phyloP scores from a whole-genome alignment of 805 yeast species.

The Sporopachydermia lactativora region DNA sequence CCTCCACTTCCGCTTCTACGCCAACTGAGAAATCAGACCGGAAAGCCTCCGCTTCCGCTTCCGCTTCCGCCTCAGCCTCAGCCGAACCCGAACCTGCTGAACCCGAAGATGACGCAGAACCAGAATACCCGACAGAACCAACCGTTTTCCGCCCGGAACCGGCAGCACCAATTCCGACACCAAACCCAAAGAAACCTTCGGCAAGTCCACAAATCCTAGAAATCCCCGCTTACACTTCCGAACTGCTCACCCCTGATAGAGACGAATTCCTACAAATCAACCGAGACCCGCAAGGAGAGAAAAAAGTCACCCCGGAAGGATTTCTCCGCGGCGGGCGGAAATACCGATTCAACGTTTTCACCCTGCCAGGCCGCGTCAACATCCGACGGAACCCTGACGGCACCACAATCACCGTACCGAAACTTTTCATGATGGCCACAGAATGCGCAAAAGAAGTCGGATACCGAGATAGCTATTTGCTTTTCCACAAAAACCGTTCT shows the following conservation, averaged over 20 bases:
- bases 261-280: background rate
- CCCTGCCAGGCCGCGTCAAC: constrained; percentile 24
- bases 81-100: background rate
- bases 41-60: too few relatives aligned
- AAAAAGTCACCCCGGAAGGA: constrained; percentile 28
- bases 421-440: constrained; percentile 26
- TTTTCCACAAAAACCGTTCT: constrained; percentile 28
- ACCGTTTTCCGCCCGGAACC: background rate
- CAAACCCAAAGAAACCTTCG: background rate
- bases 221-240: background rate
- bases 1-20: too few relatives aligned
- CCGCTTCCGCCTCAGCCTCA: too few relatives aligned
- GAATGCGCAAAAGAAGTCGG: constrained; percentile 27
- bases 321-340: constrained; percentile 23
- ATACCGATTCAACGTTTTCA: constrained; percentile 26
- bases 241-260: background rate
- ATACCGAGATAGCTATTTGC: constrained; percentile 36
- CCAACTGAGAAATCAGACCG: too few relatives aligned
- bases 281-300: constrained; percentile 30
- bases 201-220: background rate
- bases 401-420: constrained; percentile 5
- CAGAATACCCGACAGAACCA: background rate
- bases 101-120: background rate
- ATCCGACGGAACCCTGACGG: background rate
- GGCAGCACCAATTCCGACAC: background rate